Evolutionary conservation across 116 monocot genomes (phyloP), one percentile per base, ranked within the genome.

Genomic region (Iris pallida): DNA sequence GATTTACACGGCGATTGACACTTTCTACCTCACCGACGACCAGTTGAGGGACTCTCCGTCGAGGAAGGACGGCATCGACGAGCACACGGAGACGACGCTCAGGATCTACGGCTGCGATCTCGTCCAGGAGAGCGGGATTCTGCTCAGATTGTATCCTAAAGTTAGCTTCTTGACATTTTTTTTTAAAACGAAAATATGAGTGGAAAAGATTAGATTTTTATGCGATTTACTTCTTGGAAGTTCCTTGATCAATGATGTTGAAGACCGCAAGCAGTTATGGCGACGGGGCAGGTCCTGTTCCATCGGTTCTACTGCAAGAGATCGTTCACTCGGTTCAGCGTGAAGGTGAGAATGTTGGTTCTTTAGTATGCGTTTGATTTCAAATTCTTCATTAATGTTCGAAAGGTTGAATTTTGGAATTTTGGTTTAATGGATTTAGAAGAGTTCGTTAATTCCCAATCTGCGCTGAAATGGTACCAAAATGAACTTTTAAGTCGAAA

Each of bases 271-370:
- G 91, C 83, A 18, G 95, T 89, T 45, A 96, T 89, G 96, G 92
- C 92, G 18, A 92, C 92, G 17, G 96, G 87, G 8, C 96, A 96
- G 54, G 92, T 96, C 57, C 77, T 96, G 18, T 92, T 96, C 65
- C 96, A 91, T 52, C 72, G 96, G 7, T 96, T 96, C 70, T 96
- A 85, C 57, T 96, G 96, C 79, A 95, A 95, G 78, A 91, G 85
- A 56, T 95, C 91, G 5, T 89, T 95, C 75, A 86, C 82, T 30
- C 88, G 88, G 20, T 90, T 95, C 59, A 90, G 91, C 66, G 91
- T 88, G 4, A 95, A 95, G 85, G 91, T 95, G 68, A 68, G 47
- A 30, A 30, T 30, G 30, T 0, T 30, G 30, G 2, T 44, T 47
- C 43, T 47, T 11, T 62, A 51, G 49, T 13, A 51, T 51, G 7